Evolutionary conservation across 495 filamentous ascomycete species (phyloP).

Genomic region (Annulohypoxylon nitens): DNA sequence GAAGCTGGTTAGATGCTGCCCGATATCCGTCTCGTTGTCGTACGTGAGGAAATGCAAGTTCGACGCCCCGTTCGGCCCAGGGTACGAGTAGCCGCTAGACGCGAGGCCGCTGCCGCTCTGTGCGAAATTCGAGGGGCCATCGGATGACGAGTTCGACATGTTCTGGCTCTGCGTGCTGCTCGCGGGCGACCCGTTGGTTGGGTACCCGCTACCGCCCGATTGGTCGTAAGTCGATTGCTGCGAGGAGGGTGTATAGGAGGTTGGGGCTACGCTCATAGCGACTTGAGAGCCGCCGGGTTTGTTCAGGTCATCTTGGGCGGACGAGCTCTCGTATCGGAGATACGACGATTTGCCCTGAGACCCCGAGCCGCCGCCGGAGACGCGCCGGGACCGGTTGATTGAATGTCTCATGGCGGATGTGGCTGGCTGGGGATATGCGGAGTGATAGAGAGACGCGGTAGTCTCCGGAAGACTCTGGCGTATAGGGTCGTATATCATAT

Average conservation of each 20-base stretch:
- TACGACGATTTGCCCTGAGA: constrained; percentile 54
- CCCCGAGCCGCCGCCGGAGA: constrained; percentile 52
- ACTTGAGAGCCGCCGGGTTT: constrained; percentile 41
- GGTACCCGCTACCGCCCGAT: constrained; percentile 34
- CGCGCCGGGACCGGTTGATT: constrained; percentile 57
- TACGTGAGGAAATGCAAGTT: constrained; percentile 50
- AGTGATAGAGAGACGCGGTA: constrained; percentile 56
- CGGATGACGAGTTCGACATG: constrained; percentile 21
- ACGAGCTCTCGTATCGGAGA: constrained; percentile 54
- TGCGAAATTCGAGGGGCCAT: constrained; percentile 53
- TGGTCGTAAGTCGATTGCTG: constrained; percentile 54
- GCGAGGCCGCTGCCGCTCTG: constrained; percentile 56
- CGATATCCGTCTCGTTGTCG: constrained; percentile 60
- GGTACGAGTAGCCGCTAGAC: constrained; percentile 58
- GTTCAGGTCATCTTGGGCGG: constrained; percentile 48
- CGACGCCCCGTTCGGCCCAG: constrained; percentile 53
- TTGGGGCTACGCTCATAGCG: constrained; percentile 47
- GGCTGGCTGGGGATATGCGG: constrained; percentile 62
- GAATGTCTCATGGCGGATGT: constrained; percentile 60
- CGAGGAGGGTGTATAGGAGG: constrained; percentile 47
- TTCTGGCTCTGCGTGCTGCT: constrained; percentile 47
- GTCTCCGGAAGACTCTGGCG: constrained; percentile 62
- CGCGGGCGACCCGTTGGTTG: constrained; percentile 50
- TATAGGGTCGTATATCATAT: constrained; percentile 67
- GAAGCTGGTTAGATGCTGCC: constrained; percentile 67